These are phyloP conservation scores for Dryadomyces quercus-mongolicae DNA, from an alignment of 2,329 filamentous ascomycete genomes.

Conservation along the genomic window DNA sequence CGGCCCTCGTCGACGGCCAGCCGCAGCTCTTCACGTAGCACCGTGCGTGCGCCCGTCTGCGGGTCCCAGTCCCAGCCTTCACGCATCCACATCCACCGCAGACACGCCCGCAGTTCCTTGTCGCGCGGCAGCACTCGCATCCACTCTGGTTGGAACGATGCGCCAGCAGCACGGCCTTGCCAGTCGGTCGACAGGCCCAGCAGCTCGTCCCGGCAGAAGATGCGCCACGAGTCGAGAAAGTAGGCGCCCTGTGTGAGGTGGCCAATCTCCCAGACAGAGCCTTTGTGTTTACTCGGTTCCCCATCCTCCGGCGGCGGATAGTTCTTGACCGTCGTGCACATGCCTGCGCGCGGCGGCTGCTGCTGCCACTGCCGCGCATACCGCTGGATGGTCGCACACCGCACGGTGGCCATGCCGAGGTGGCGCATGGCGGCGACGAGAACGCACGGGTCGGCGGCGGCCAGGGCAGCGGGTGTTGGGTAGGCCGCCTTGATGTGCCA, in stretches of 20 bases:
- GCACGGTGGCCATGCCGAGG: conserved; percentile 58
- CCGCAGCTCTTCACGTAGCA: conserved; percentile 40
- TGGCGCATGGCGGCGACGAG: conserved; percentile 52
- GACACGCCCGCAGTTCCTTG: conserved; percentile 78
- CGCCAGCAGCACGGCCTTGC: conserved; percentile 39
- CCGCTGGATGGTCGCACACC: conserved; percentile 54
- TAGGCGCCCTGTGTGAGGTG: conserved; percentile 76
- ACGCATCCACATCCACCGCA: conserved; percentile 86
- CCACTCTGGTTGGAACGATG: conserved; percentile 73
- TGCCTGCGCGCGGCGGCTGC: conserved; percentile 46
- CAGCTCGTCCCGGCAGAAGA: conserved; percentile 76
- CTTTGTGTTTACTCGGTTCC: conserved; percentile 22
- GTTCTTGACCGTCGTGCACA: conserved; percentile 38
- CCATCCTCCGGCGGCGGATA: conserved; percentile 26
- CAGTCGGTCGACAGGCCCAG: conserved; percentile 54
- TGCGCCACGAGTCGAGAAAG: conserved; percentile 81
- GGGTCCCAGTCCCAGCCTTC: conserved; percentile 78
- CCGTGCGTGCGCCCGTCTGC: conserved; percentile 48
- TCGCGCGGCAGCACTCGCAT: conserved; percentile 72
- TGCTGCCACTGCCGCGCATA: conserved; percentile 59
- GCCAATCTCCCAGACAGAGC: conserved; percentile 87
- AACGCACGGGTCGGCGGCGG: conserved; percentile 38
- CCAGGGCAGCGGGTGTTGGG: conserved; percentile 52
- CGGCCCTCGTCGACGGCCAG: conserved; percentile 44
- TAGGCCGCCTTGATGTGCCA: conserved; percentile 55